A percentile compares a stretch with the other conserved stretches of the same genome.
phyloP scores from a whole-genome alignment of 2,329 filamentous ascomycete species.

The Trichoderma atrobrunneum region DNA sequence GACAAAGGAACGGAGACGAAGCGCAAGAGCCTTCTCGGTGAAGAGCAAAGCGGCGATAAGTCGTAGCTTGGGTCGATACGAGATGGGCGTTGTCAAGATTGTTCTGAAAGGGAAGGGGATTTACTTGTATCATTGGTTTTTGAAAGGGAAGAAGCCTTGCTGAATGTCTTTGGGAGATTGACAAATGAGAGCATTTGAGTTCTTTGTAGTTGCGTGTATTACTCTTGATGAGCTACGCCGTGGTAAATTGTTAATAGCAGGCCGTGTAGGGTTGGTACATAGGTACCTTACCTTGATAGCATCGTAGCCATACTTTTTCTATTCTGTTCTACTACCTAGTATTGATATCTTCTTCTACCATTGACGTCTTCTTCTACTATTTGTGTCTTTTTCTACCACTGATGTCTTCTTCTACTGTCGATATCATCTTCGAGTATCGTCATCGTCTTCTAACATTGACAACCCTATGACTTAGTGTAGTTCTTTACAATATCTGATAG shows the following conservation, averaged over 20 bases:
- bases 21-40: background rate
- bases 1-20: background rate
- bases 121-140: background rate
- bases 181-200: background rate
- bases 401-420: too few species aligned
- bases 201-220: background rate
- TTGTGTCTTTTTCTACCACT: too few species aligned
- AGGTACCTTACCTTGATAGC: too few species aligned
- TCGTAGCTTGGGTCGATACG: background rate
- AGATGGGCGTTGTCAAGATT: background rate
- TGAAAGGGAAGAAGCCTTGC: background rate
- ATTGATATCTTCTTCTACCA: too few species aligned
- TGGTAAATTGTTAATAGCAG: background rate
- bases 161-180: background rate
- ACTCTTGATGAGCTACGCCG: background rate
- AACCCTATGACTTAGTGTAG: too few species aligned
- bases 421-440: too few species aligned
- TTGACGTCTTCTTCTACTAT: too few species aligned
- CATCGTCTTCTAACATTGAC: too few species aligned
- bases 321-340: too few species aligned
- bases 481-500: too few species aligned
- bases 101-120: background rate
- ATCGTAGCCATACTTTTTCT: too few species aligned
- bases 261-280: too few species aligned
- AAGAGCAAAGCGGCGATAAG: background rate